Conservation (phyloP, 306 rosid genomes). For the Cucumis melo region DNA sequence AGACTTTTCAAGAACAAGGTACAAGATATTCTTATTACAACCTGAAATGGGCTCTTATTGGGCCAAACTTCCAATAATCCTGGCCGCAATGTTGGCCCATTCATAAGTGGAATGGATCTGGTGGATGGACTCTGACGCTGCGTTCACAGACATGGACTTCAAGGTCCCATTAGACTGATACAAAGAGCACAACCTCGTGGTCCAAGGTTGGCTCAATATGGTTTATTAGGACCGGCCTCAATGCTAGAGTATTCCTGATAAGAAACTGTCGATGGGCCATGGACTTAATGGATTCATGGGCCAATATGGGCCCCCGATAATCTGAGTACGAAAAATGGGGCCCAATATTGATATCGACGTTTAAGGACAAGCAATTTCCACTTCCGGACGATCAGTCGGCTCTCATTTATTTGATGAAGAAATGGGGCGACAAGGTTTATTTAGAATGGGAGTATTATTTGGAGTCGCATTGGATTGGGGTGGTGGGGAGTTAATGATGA, state of each 20-base stretch:
- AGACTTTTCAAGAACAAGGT: conserved; percentile 75
- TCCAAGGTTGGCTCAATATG: conserved; percentile 60
- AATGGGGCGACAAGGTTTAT: conserved; percentile 63
- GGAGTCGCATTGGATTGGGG: conserved; percentile 72
- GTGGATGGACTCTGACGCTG: conserved; percentile 96
- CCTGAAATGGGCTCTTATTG: conserved; percentile 56
- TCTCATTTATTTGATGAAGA: conserved; percentile 51
- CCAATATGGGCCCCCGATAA: conserved; percentile 81
- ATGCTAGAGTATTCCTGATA: conserved; percentile 78
- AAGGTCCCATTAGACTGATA: conserved; percentile 44
- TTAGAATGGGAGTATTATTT: conserved; percentile 53
- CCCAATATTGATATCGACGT: conserved; percentile 23
- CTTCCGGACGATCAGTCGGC: conserved; percentile 93
- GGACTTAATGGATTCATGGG: conserved; percentile 68
- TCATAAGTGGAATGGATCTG: conserved; percentile 94
- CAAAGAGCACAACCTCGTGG: conserved; percentile 48
- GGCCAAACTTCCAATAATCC: conserved; percentile 74
- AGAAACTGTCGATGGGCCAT: conserved; percentile 84
- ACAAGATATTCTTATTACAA: too few species aligned
- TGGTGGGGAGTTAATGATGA: conserved; percentile 23
- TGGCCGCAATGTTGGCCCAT: conserved; percentile 83
- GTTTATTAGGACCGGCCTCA: conserved; percentile 63
- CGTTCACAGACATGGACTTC: conserved; percentile 84
- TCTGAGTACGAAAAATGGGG: conserved; percentile 70
- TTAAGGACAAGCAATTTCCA: conserved; percentile 62